A percentile compares a stretch with the other conserved stretches of the same genome.
Conservation (phyloP, 352 stramenopile species). For the Phytophthora nicotianae region DNA sequence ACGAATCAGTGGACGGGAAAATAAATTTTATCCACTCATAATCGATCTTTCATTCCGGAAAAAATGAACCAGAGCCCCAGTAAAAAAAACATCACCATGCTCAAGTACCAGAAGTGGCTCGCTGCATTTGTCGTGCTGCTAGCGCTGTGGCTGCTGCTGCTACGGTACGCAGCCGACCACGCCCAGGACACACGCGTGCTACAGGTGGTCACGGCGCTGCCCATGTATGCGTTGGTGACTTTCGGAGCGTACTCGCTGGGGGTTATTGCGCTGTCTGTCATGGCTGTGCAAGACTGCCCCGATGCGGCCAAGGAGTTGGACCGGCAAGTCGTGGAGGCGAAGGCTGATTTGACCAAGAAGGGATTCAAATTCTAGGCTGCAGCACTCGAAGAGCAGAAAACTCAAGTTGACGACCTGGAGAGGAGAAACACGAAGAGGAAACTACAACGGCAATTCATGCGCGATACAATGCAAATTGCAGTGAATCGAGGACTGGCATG, state of each 20-base stretch:
- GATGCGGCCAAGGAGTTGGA: slow-evolving; percentile 75
- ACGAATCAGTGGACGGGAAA: slow-evolving; percentile 16
- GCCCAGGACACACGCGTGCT: slow-evolving; percentile 46
- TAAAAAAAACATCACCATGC: slow-evolving; percentile 56
- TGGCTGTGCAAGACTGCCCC: slow-evolving; percentile 72
- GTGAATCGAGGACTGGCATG: background rate
- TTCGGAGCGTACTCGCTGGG: slow-evolving; percentile 79
- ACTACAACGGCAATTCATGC: background rate
- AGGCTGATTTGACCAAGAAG: slow-evolving; percentile 62
- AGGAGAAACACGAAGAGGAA: background rate
- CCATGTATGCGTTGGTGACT: slow-evolving; percentile 70
- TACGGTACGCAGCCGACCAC: slow-evolving; percentile 41
- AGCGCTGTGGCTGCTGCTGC: slow-evolving; percentile 57
- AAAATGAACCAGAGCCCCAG: slow-evolving; percentile 3
- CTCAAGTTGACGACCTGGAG: background rate
- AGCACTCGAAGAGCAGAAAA: background rate
- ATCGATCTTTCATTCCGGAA: background rate
- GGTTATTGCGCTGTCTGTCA: slow-evolving; percentile 69
- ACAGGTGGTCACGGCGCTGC: slow-evolving; percentile 60
- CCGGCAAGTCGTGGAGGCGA: slow-evolving; percentile 65
- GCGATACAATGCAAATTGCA: slow-evolving; percentile 6
- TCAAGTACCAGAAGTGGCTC: slow-evolving; percentile 86
- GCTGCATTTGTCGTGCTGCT: slow-evolving; percentile 50
- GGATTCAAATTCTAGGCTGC: slow-evolving; percentile 51
- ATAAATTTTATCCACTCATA: slow-evolving; percentile 8